phyloP scores from a whole-genome alignment of 164 flowering plant species.

The Taxillus chinensis region DNA sequence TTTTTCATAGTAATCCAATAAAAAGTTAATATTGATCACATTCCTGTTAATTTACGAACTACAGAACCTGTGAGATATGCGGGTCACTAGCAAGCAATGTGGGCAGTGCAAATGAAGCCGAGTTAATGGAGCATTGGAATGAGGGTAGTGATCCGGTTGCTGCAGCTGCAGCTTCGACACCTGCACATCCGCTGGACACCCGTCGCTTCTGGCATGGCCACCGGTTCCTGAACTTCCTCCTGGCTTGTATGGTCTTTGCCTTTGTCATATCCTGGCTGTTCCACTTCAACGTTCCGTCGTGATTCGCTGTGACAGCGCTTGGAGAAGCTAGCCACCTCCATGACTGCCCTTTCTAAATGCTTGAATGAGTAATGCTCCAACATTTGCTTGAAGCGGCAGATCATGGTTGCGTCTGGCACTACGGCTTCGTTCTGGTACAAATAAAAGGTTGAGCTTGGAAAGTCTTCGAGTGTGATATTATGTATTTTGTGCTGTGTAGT shows the following conservation, averaged over 20 bases:
- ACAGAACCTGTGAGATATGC: conserved; percentile 37
- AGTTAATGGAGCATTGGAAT: conserved; percentile 10
- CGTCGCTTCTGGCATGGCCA: conserved; percentile 22
- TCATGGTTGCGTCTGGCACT: no score
- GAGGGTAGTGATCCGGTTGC: conserved; percentile 6
- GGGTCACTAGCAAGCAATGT: conserved; percentile 22
- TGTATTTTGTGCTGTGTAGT: no score
- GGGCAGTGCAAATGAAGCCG: conserved; percentile 6
- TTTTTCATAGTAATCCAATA: no score
- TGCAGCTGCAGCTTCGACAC: conserved; percentile 4
- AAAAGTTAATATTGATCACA: no score
- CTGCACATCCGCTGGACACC: conserved; percentile 3
- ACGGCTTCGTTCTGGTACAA: no score
- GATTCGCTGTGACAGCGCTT: not conserved
- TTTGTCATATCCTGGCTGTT: conserved; percentile 35
- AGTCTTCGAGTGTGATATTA: no score
- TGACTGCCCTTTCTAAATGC: no score
- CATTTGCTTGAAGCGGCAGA: no score
- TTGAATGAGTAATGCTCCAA: no score
- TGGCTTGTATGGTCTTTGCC: conserved; percentile 30
- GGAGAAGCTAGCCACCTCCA: no score
- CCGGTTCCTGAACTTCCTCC: conserved; percentile 25
- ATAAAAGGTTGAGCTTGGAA: no score
- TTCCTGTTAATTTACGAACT: not conserved
- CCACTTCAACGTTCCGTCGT: conserved; percentile 21